Evolutionary conservation across 768 basidiomycete species (phyloP).

Genomic region (Cubamyces sp.): DNA sequence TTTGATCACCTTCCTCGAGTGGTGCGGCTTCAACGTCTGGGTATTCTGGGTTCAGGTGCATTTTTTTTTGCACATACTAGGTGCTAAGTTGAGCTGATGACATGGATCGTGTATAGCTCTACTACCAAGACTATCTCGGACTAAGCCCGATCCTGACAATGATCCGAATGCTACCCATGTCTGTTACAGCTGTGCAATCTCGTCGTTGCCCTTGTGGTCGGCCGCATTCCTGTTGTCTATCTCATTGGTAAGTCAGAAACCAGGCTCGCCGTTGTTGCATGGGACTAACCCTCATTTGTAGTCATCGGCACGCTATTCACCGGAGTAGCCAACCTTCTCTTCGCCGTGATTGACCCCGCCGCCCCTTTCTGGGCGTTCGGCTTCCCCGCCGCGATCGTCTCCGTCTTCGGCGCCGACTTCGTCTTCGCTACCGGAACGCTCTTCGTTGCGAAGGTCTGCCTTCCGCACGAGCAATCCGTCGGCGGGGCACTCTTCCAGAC

Average conservation of each 20-base stretch:
- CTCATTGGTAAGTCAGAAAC: slow-evolving; percentile 65
- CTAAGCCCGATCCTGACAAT: slow-evolving; percentile 64
- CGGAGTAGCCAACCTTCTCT: slow-evolving; percentile 58
- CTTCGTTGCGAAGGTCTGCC: slow-evolving; percentile 69
- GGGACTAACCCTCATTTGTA: slow-evolving; percentile 27
- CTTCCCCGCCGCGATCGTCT: slow-evolving; percentile 66
- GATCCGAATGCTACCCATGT: slow-evolving; percentile 72
- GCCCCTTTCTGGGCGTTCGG: slow-evolving; percentile 75
- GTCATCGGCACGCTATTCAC: slow-evolving; percentile 63
- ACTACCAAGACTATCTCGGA: slow-evolving; percentile 67
- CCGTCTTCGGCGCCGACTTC: slow-evolving; percentile 80
- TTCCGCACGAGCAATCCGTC: slow-evolving; percentile 74
- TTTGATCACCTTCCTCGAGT: slow-evolving; percentile 64
- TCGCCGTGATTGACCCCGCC: slow-evolving; percentile 64
- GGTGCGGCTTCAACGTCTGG: slow-evolving; percentile 61
- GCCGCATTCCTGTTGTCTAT: slow-evolving; percentile 55
- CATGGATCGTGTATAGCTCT: slow-evolving; percentile 52
- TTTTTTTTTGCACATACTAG: neutral
- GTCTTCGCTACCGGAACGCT: slow-evolving; percentile 74
- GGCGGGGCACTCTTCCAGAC: slow-evolving; percentile 80
- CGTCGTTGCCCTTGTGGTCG: slow-evolving; percentile 62
- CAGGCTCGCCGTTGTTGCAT: neutral
- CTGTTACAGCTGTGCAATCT: slow-evolving; percentile 67
- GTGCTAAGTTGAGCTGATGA: too few species aligned
- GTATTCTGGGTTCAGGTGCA: slow-evolving; percentile 50